A percentile compares a stretch with the other conserved stretches of the same genome.
Evolutionary conservation across 768 basidiomycete genomes (phyloP).

Genomic region (Tylopilus vinaceipallidus): DNA sequence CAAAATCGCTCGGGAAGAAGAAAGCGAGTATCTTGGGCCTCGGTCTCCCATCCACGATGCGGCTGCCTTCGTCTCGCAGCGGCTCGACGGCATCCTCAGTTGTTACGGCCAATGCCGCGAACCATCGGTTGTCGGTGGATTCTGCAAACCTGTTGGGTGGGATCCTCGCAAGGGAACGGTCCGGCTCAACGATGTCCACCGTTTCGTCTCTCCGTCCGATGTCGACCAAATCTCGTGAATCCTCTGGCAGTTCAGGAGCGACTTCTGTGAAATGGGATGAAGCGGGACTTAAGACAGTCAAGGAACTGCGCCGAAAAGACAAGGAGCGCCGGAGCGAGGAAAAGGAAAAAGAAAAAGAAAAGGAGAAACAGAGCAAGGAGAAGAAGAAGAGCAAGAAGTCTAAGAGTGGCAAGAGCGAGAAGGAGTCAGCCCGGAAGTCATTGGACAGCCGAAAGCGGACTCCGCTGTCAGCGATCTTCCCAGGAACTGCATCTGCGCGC

Average conservation of each 20-base stretch:
- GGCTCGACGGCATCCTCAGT: slow-evolving; percentile 38
- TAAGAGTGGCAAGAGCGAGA: slow-evolving; percentile 27
- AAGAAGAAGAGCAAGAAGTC: slow-evolving; percentile 32
- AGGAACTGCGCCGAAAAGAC: slow-evolving; percentile 44
- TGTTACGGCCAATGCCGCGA: slow-evolving; percentile 12
- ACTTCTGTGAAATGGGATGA: slow-evolving; percentile 54
- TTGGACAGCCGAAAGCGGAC: slow-evolving; percentile 54
- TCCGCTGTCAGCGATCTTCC: slow-evolving; percentile 60
- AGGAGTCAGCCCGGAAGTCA: slow-evolving; percentile 40
- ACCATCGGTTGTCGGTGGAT: slow-evolving; percentile 31
- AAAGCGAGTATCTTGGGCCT: slow-evolving; percentile 62
- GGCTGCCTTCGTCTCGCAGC: slow-evolving; percentile 37
- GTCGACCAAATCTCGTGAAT: slow-evolving; percentile 41
- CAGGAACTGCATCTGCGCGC: slow-evolving; percentile 32
- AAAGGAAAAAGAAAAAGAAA: too few species aligned
- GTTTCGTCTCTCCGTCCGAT: slow-evolving; percentile 47
- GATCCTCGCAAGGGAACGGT: slow-evolving; percentile 33
- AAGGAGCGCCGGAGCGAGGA: slow-evolving; percentile 37
- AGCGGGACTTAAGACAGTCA: slow-evolving; percentile 44
- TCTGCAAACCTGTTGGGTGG: slow-evolving; percentile 32
- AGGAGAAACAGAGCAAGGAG: slow-evolving; percentile 32
- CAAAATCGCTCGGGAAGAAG: slow-evolving; percentile 47
- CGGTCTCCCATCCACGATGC: slow-evolving; percentile 56
- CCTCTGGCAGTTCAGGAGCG: slow-evolving; percentile 41
- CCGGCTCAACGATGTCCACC: slow-evolving; percentile 40